Percentiles rank a stretch among this genome's conserved stretches.
These are phyloP conservation scores for Avicennia marina DNA, from an alignment of 257 asterid genomes.

Conservation along the genomic window DNA sequence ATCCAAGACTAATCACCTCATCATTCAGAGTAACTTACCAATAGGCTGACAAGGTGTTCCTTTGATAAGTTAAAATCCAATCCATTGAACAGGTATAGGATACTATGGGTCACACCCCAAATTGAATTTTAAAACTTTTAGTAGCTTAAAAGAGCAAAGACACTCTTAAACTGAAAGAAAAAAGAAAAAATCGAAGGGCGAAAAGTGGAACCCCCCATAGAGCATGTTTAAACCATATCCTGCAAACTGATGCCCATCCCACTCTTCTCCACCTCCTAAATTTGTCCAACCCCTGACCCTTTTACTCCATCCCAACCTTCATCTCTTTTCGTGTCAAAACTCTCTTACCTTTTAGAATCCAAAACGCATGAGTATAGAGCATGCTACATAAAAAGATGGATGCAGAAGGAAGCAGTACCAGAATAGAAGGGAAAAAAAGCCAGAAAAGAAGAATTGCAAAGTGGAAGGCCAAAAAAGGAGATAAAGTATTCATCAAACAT, in stretches of 20 bases:
- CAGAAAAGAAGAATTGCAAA: conserved; percentile 5
- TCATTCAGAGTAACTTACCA: not conserved
- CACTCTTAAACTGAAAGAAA: not conserved
- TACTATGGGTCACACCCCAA: not conserved
- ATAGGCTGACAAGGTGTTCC: not conserved
- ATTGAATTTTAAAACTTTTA: not conserved
- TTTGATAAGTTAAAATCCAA: not conserved
- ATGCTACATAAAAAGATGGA: not conserved
- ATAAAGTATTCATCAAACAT: conserved; percentile 4
- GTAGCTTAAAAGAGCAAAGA: not conserved
- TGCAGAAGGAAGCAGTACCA: not conserved
- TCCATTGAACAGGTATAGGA: conserved; percentile 2
- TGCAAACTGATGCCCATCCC: too few species aligned
- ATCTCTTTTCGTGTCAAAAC: too few species aligned
- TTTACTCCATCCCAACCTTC: too few species aligned
- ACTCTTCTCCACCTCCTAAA: too few species aligned
- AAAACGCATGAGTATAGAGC: not conserved
- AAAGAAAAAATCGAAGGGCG: not conserved
- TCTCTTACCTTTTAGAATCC: conserved; percentile 4
- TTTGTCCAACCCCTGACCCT: too few species aligned
- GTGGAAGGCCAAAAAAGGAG: not conserved
- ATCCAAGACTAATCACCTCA: not conserved
- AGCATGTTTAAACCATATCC: not conserved
- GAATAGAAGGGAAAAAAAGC: not conserved
- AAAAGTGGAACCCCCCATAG: not conserved